phyloP scores from a whole-genome alignment of 768 basidiomycete species.

The Boletales sp. region DNA sequence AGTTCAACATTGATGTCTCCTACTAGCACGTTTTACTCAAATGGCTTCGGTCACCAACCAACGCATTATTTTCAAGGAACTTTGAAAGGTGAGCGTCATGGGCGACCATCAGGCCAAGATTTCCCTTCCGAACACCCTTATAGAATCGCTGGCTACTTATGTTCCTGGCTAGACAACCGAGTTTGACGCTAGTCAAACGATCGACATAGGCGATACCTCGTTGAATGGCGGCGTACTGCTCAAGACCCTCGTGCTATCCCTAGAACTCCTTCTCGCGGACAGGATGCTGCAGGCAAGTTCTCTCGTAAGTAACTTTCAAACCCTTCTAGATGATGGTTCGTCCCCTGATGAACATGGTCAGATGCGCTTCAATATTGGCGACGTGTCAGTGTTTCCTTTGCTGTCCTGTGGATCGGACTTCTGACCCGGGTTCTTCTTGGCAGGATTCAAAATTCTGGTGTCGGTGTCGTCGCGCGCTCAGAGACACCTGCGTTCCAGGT shows the following conservation, averaged over 20 bases:
- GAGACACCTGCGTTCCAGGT: constrained; percentile 2
- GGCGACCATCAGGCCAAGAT: too few relatives aligned
- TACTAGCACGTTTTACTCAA: too few relatives aligned
- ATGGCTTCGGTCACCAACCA: background rate
- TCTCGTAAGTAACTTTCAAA: background rate
- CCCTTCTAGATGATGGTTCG: too few relatives aligned
- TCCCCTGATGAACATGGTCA: background rate
- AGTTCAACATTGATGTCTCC: too few relatives aligned
- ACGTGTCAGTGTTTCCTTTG: constrained; percentile 1
- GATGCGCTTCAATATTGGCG: background rate
- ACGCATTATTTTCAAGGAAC: background rate
- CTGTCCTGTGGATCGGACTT: too few relatives aligned
- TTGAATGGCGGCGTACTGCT: background rate
- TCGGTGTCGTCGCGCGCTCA: constrained; percentile 27
- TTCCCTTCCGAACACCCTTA: too few relatives aligned
- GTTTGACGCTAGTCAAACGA: background rate
- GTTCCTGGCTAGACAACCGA: background rate
- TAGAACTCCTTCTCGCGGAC: background rate
- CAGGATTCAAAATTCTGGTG: constrained; percentile 32
- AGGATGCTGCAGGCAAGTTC: background rate
- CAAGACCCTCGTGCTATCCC: background rate
- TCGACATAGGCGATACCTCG: background rate
- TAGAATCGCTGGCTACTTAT: too few relatives aligned
- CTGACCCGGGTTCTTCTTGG: background rate
- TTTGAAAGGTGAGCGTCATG: background rate